Evolutionary conservation across 768 basidiomycete species (phyloP).

Genomic region (Hydnum rufescens): DNA sequence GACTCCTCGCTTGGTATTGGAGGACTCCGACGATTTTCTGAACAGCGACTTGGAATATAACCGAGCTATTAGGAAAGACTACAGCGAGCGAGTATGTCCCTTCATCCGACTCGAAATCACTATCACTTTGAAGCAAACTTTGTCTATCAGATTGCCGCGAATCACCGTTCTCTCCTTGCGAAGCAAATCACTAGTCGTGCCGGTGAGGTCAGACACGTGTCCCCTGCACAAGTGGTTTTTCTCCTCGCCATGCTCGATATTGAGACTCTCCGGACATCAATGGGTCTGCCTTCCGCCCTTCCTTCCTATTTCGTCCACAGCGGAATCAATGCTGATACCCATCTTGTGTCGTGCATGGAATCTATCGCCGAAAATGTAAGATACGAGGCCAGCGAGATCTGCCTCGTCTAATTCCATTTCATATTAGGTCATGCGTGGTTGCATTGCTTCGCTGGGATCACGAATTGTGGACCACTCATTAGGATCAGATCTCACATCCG

Average conservation of each 20-base stretch:
- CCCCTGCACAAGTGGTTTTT: constrained; percentile 71
- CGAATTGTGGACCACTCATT: constrained; percentile 67
- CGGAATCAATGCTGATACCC: constrained; percentile 51
- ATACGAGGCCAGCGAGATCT: neutral
- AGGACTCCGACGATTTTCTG: constrained; percentile 62
- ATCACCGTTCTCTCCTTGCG: constrained; percentile 43
- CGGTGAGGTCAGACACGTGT: constrained; percentile 51
- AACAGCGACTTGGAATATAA: constrained; percentile 86
- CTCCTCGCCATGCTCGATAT: constrained; percentile 45
- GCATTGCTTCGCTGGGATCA: constrained; percentile 45
- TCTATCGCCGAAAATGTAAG: constrained; percentile 66
- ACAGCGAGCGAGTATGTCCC: constrained; percentile 44
- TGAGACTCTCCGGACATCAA: constrained; percentile 66
- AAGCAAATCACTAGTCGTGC: constrained; percentile 44
- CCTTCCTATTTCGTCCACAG: constrained; percentile 77
- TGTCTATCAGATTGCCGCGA: constrained; percentile 38
- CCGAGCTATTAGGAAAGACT: constrained; percentile 73
- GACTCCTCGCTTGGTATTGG: constrained; percentile 69
- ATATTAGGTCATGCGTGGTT: constrained; percentile 55
- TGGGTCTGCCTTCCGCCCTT: constrained; percentile 61
- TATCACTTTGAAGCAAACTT: neutral
- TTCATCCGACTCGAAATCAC: neutral
- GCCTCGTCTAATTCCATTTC: neutral
- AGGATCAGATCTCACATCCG: constrained; percentile 42
- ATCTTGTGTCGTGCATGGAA: constrained; percentile 61